Evolutionary conservation across 257 asterid species (phyloP), one percentile per base, ranked within the genome.

Genomic region (Solanum neorickii): DNA sequence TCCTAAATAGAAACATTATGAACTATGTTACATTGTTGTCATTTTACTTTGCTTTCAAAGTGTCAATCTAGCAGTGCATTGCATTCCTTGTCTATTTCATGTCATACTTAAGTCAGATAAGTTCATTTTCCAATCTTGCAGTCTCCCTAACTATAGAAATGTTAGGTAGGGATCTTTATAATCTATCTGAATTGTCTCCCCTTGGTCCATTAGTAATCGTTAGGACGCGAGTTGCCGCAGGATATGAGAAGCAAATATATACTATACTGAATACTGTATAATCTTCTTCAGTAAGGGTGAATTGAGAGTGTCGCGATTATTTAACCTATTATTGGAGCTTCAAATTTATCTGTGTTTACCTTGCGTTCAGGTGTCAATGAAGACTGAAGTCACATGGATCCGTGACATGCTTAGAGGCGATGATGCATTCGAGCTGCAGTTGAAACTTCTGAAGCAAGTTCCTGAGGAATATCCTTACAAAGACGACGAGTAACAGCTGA

Each of bases 391-490:
- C 46, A 92, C 99, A 59, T 97, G 99, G 99, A 87, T 95, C 37
- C 98, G 98, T 21, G 99, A 97, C 91, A 95, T 97, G 98, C 98
- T 97, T 75, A 91, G 95, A 92, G 99, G 99, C 21, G 99, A 97
- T 86, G 99, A 96, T 86, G 97, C 92, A 27, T 97, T 93, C 84
- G 99, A 97, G 93, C 88, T 97, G 94, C 99, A 94, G 91, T 93
- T 97, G 91, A 97, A 97, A 88, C 96, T 97, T 85, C 90, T 95
- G 91, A 96, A 95, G 93, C 99, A 97, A 90, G 96, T 97, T 83
- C 98, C 98, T 0, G 99, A 96, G 94, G 99, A 97, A 90, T 97
- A 97, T 91, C 99, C 99, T 3, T 97, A 97, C 88, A 97, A 97
- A 89, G 99, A 97, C 76, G 99, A 97, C 7, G 99, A 97, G 96